Percentiles rank a stretch among this genome's conserved stretches.
phyloP scores from a whole-genome alignment of 176 grass and related monocot genomes.

The Aegilops tauschii region DNA sequence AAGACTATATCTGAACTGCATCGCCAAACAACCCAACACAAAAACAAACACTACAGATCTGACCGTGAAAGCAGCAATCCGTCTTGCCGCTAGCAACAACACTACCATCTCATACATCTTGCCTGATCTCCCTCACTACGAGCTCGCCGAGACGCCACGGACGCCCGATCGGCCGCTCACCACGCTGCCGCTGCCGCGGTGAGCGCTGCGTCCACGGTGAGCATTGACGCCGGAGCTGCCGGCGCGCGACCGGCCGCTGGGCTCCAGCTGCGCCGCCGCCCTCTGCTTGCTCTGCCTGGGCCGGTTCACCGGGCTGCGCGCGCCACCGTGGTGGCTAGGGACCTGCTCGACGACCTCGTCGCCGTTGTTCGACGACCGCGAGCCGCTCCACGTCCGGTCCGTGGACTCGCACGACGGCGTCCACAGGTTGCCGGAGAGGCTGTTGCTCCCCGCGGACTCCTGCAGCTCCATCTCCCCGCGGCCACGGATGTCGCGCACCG shows the following conservation, averaged over 20 bases:
- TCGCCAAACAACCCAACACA: slow-evolving; percentile 6
- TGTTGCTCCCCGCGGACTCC: slow-evolving; percentile 92
- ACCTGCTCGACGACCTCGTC: slow-evolving; percentile 17
- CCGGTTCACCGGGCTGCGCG: slow-evolving; percentile 20
- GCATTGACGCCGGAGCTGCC: slow-evolving; percentile 6
- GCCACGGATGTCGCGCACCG: slow-evolving; percentile 40
- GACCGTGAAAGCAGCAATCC: slow-evolving; percentile 39
- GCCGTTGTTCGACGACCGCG: slow-evolving; percentile 24
- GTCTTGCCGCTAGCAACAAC: slow-evolving; percentile 50
- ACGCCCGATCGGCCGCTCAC: slow-evolving; percentile 41
- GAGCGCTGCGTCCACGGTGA: slow-evolving; percentile 41
- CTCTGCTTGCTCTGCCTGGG: slow-evolving; percentile 42
- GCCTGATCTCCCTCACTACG: background rate
- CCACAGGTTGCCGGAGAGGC: slow-evolving; percentile 53
- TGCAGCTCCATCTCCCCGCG: slow-evolving; percentile 59
- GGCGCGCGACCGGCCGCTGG: slow-evolving; percentile 16
- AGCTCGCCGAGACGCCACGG: slow-evolving; percentile 29
- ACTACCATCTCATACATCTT: background rate
- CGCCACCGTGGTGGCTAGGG: background rate
- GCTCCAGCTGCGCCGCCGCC: slow-evolving; percentile 18
- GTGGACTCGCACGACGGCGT: slow-evolving; percentile 67
- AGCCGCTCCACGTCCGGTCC: slow-evolving; percentile 56
- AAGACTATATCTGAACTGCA: slow-evolving; percentile 45
- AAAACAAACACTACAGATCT: slow-evolving; percentile 10
- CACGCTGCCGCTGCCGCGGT: slow-evolving; percentile 29